Percentiles rank a stretch among this genome's conserved stretches.
phyloP scores from a whole-genome alignment of 2,329 filamentous ascomycete species.

The Cadophora sp. region DNA sequence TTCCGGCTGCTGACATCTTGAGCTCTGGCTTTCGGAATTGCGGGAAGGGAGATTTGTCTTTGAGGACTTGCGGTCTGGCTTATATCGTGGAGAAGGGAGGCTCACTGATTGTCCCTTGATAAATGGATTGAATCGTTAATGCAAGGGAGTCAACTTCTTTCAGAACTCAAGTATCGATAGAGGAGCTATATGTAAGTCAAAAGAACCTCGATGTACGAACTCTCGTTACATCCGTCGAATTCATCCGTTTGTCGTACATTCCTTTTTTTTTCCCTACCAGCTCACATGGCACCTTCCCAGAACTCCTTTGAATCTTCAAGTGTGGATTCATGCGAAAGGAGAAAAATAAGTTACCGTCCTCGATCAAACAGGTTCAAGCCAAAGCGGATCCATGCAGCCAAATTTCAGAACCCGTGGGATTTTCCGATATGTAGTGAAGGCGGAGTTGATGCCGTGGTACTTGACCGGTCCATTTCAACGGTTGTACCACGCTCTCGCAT shows the following conservation, averaged over 20 bases:
- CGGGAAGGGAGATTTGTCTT: no score
- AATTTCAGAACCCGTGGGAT: neutral
- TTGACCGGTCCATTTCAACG: neutral
- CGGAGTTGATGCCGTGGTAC: neutral
- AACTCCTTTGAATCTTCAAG: neutral
- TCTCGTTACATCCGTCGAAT: neutral
- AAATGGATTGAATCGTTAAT: neutral
- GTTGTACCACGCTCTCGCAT: neutral
- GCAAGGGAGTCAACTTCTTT: neutral
- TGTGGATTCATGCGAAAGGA: neutral
- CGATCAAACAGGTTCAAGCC: neutral
- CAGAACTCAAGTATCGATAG: neutral
- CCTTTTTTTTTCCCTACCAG: neutral
- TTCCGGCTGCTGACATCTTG: neutral
- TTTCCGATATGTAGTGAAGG: neutral
- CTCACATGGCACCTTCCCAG: neutral
- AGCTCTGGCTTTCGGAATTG: neutral
- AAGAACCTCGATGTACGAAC: neutral
- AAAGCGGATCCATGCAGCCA: neutral
- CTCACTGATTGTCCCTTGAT: neutral
- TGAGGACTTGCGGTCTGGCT: no score
- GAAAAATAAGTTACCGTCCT: neutral
- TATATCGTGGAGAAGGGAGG: neutral
- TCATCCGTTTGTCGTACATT: neutral
- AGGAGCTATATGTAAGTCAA: neutral